phyloP scores from a whole-genome alignment of 352 stramenopile species.

The Globisporangium uncinulatum region DNA sequence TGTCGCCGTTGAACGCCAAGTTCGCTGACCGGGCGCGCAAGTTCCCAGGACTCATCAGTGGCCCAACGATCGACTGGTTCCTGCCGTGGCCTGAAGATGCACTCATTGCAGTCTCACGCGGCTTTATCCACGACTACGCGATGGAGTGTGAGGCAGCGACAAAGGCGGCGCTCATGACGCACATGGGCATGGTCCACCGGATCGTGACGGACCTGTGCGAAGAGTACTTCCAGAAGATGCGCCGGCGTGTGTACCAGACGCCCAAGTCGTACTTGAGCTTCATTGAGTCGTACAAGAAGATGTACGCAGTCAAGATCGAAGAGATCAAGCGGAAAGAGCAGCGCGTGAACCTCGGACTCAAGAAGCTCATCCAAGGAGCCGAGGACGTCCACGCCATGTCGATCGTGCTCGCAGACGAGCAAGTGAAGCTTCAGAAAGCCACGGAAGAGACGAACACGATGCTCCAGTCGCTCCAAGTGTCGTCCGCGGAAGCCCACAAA shows the following conservation, averaged over 20 bases:
- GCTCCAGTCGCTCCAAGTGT: slow-evolving; percentile 95
- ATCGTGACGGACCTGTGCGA: slow-evolving; percentile 97
- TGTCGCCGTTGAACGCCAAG: slow-evolving; percentile 98
- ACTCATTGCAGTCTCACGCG: slow-evolving; percentile 94
- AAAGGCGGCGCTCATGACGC: slow-evolving; percentile 90
- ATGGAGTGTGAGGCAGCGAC: slow-evolving; percentile 91
- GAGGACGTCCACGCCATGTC: slow-evolving; percentile 98
- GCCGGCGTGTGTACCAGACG: slow-evolving; percentile 96
- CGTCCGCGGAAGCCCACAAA: slow-evolving; percentile 94
- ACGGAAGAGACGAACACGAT: slow-evolving; percentile 97
- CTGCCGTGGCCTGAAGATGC: slow-evolving; percentile 98
- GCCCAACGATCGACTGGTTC: slow-evolving; percentile 99
- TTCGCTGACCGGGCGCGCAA: slow-evolving; percentile 96
- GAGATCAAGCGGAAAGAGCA: slow-evolving; percentile 96
- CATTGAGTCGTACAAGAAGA: slow-evolving; percentile 97
- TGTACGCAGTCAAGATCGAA: slow-evolving; percentile 93
- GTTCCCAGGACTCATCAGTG: slow-evolving; percentile 96
- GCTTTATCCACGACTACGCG: slow-evolving; percentile 95
- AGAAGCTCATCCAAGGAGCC: slow-evolving; percentile 97
- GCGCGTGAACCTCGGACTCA: slow-evolving; percentile 94
- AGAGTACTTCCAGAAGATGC: slow-evolving; percentile 98
- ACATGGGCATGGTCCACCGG: slow-evolving; percentile 98
- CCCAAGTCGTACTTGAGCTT: slow-evolving; percentile 99
- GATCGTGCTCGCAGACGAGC: slow-evolving; percentile 93
- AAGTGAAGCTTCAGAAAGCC: slow-evolving; percentile 96